Evolutionary conservation across 1,284 basidiomycete species (phyloP).

Genomic region (Phenoliferia sp.): DNA sequence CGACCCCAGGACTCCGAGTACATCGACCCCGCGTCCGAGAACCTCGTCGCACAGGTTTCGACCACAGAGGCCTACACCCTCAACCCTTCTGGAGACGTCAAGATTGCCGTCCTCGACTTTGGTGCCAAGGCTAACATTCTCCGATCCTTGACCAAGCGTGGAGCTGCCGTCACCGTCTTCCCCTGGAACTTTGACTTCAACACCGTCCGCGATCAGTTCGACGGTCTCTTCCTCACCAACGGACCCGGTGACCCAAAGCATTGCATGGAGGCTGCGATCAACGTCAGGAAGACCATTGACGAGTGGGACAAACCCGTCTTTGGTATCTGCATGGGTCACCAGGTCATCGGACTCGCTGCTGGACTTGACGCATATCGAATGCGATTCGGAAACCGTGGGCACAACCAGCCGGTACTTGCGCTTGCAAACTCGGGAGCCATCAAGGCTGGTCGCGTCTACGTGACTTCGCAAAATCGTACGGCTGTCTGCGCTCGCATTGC

Average conservation of each 20-base stretch:
- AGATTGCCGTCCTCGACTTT: constrained; percentile 94
- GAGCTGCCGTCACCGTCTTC: constrained; percentile 86
- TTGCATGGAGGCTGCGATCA: constrained; percentile 77
- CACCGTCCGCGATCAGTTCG: constrained; percentile 77
- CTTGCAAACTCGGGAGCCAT: constrained; percentile 84
- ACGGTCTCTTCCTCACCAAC: constrained; percentile 94
- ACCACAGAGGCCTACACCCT: constrained; percentile 79
- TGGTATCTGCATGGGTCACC: constrained; percentile 99
- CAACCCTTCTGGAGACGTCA: constrained; percentile 80
- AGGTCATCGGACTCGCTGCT: constrained; percentile 93
- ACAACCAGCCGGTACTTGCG: constrained; percentile 96
- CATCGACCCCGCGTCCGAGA: constrained; percentile 88
- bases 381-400: constrained; percentile 98
- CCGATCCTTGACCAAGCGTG: constrained; percentile 83
- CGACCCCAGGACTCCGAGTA: constrained; percentile 62
- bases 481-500: constrained; percentile 24
- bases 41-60: constrained; percentile 89
- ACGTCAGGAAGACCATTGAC: constrained; percentile 70
- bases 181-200: constrained; percentile 99
- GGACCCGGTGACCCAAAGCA: constrained; percentile 91
- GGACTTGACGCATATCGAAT: constrained; percentile 94
- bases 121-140: constrained; percentile 97
- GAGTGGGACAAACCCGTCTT: constrained; percentile 94
- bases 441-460: constrained; percentile 92
- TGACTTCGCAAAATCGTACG: constrained; percentile 67